Evolutionary conservation across 2,329 filamentous ascomycete species (phyloP).

Genomic region (Dothistroma pini): DNA sequence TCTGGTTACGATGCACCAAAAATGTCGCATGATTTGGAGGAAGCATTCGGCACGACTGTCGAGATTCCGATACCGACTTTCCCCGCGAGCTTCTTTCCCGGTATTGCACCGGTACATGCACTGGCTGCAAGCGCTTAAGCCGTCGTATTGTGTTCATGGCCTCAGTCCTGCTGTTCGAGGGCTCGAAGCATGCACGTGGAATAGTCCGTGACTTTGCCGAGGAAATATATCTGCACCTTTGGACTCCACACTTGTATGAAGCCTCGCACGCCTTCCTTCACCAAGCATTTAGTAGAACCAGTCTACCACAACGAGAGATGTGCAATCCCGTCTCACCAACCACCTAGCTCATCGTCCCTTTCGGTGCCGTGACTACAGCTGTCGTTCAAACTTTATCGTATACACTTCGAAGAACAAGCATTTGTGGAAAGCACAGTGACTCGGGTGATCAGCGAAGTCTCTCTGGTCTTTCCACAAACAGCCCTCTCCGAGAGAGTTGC

Average conservation of each 20-base stretch:
- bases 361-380: background rate
- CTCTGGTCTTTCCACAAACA: background rate
- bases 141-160: background rate
- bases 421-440: background rate
- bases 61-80: conserved; percentile 43
- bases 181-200: background rate
- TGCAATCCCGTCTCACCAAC: background rate
- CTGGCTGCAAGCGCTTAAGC: background rate
- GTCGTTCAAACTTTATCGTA: background rate
- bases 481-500: background rate
- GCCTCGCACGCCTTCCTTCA: background rate
- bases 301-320: background rate
- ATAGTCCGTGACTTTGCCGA: background rate
- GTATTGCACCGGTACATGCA: conserved; percentile 29
- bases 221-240: background rate
- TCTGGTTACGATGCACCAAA: conserved; percentile 38
- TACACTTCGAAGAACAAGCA: background rate
- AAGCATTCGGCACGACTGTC: conserved; percentile 33
- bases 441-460: no score
- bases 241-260: background rate
- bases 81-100: conserved; percentile 41
- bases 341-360: background rate
- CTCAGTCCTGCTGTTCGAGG: no score
- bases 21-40: conserved; percentile 36
- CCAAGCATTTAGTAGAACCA: no score